These are phyloP conservation scores for Kwoniella dejecticola DNA, from an alignment of 768 basidiomycete genomes.

Conservation along the genomic window DNA sequence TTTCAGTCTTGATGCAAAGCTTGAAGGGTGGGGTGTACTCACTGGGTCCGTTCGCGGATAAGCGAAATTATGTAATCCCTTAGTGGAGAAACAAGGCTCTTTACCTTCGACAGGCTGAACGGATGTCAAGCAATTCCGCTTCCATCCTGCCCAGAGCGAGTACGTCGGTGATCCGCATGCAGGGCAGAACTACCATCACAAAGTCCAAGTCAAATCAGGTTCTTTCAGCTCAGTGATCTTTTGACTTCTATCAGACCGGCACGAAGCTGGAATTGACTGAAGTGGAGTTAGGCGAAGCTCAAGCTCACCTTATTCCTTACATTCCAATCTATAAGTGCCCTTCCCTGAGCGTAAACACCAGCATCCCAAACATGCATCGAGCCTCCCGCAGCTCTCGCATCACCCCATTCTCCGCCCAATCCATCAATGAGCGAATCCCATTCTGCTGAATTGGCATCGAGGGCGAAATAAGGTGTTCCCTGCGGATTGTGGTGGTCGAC, in stretches of 20 bases:
- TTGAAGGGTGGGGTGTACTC: conserved; percentile 9
- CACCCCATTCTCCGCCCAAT: conserved; percentile 58
- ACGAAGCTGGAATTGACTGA: not conserved
- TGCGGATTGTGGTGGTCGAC: conserved; percentile 68
- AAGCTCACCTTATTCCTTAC: conserved; percentile 71
- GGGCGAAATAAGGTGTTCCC: conserved; percentile 81
- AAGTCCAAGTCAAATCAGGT: too few species aligned
- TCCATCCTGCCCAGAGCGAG: conserved; percentile 96
- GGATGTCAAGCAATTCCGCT: conserved; percentile 71
- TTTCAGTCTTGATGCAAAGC: too few species aligned
- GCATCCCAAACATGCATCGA: conserved; percentile 67
- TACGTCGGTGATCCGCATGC: conserved; percentile 79
- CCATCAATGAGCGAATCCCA: conserved; percentile 44
- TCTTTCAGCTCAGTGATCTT: too few species aligned
- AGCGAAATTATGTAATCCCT: conserved; percentile 79
- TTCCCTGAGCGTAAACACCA: conserved; percentile 73
- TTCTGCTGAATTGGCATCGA: conserved; percentile 65
- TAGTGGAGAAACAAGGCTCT: conserved; percentile 59
- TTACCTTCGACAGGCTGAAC: conserved; percentile 34
- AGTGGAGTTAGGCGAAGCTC: too few species aligned
- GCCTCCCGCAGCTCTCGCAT: conserved; percentile 49
- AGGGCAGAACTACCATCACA: conserved; percentile 76
- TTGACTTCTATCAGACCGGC: too few species aligned
- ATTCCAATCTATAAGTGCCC: conserved; percentile 92
- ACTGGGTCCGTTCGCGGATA: conserved; percentile 56